Percentiles rank a stretch among this genome's conserved stretches.
Evolutionary conservation across 129 eudicot species (phyloP).

Genomic region (Logfia minima): DNA sequence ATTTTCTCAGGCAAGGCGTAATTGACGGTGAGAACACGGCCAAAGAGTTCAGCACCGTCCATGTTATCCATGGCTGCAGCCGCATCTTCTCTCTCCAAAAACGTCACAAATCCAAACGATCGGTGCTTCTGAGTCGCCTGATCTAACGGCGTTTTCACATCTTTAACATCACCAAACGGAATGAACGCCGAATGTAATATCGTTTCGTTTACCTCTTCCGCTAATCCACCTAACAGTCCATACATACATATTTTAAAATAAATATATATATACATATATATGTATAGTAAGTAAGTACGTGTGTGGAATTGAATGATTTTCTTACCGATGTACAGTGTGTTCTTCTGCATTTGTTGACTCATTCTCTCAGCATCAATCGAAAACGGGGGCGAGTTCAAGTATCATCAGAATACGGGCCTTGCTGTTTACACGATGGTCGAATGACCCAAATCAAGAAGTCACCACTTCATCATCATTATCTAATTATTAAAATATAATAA

Average conservation of each 20-base stretch:
- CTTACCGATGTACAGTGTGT: constrained; percentile 88
- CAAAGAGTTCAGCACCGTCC: constrained; percentile 98
- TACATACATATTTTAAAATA: not conserved
- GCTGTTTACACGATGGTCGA: no score
- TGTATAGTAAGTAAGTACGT: not conserved
- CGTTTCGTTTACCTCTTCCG: constrained; percentile 91
- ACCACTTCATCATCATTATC: no score
- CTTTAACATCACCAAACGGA: constrained; percentile 94
- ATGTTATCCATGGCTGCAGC: constrained; percentile 97
- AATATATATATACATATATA: not conserved
- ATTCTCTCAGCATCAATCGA: constrained; percentile 16
- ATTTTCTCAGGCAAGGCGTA: constrained; percentile 83
- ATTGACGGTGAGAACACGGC: constrained; percentile 92
- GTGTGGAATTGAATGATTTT: constrained; percentile 9
- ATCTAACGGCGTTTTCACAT: constrained; percentile 93
- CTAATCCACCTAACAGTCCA: constrained; percentile 59
- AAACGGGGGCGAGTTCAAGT: no score
- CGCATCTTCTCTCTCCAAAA: constrained; percentile 87
- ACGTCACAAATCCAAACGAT: constrained; percentile 89
- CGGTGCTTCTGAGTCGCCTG: constrained; percentile 97
- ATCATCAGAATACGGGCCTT: no score
- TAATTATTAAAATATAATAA: no score
- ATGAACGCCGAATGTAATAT: constrained; percentile 94
- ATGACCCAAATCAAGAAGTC: no score
- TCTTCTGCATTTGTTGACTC: constrained; percentile 86